These are phyloP conservation scores for Wickerhamomyces sp. DNA, from an alignment of 1,139 yeast genomes.

Conservation along the genomic window DNA sequence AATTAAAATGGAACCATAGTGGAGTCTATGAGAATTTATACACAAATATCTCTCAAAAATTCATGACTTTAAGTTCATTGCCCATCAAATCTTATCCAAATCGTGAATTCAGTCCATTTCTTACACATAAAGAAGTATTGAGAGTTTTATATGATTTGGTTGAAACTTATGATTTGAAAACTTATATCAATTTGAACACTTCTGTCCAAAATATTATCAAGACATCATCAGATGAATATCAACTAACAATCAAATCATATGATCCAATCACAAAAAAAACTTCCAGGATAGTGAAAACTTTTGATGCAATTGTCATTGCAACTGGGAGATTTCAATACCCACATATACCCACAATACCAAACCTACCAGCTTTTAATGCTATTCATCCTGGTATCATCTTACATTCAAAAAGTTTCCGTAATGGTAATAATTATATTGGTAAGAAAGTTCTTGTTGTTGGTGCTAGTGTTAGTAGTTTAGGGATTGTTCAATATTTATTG, in stretches of 20 bases:
- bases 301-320: constrained; percentile 35
- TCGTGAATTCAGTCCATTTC: constrained; percentile 32
- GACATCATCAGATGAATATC: constrained; percentile 32
- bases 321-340: constrained; percentile 43
- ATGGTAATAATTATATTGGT: not conserved
- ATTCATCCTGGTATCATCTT: constrained; percentile 30
- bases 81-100: constrained; percentile 1
- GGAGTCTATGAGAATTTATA: constrained; percentile 38
- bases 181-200: constrained; percentile 33
- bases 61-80: constrained; percentile 31
- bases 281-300: constrained; percentile 28
- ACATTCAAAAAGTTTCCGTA: constrained; percentile 1
- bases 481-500: constrained; percentile 2
- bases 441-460: constrained; percentile 6
- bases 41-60: constrained; percentile 40
- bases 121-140: constrained; percentile 33
- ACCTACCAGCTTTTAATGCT: constrained; percentile 11
- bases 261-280: constrained; percentile 17
- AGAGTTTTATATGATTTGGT: constrained; percentile 28
- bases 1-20: constrained; percentile 34
- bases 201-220: constrained; percentile 35
- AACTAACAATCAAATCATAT: constrained; percentile 26
- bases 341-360: constrained; percentile 36
- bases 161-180: constrained; percentile 26
- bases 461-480: constrained; percentile 5